These are phyloP conservation scores for Neofusicoccum laricinum DNA, from an alignment of 2,329 filamentous ascomycete species.

Conservation along the genomic window DNA sequence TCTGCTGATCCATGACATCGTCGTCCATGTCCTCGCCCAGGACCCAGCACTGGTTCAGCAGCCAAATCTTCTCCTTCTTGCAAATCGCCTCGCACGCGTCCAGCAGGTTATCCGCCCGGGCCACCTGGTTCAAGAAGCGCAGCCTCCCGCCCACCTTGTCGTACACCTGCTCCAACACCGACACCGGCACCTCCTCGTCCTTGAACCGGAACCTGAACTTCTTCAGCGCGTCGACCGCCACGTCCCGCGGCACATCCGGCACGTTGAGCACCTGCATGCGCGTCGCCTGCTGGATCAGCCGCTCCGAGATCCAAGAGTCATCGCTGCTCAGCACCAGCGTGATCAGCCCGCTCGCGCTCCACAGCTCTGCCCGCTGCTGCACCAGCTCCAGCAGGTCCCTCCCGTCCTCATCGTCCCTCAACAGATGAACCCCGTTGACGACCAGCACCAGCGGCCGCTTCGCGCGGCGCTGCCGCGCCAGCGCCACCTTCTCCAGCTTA, in stretches of 20 bases:
- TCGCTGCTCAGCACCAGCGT: slow-evolving; percentile 88
- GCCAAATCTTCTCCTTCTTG: slow-evolving; percentile 65
- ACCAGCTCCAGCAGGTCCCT: slow-evolving; percentile 82
- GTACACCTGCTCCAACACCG: slow-evolving; percentile 69
- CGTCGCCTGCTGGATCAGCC: slow-evolving; percentile 79
- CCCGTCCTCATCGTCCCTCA: slow-evolving; percentile 81
- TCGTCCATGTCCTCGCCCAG: slow-evolving; percentile 73
- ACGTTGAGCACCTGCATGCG: slow-evolving; percentile 85
- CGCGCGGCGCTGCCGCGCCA: slow-evolving; percentile 58
- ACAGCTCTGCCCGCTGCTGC: slow-evolving; percentile 85
- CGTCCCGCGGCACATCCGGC: slow-evolving; percentile 69
- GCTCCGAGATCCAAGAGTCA: slow-evolving; percentile 93
- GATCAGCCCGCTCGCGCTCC: slow-evolving; percentile 80
- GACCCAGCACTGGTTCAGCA: slow-evolving; percentile 68
- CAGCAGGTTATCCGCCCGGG: slow-evolving; percentile 73
- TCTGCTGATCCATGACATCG: slow-evolving; percentile 91
- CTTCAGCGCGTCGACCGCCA: slow-evolving; percentile 68
- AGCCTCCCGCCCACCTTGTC: slow-evolving; percentile 78
- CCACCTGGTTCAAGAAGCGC: slow-evolving; percentile 77
- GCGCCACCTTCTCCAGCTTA: slow-evolving; percentile 86
- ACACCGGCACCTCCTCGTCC: slow-evolving; percentile 51
- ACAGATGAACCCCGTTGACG: slow-evolving; percentile 81
- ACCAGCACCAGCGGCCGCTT: slow-evolving; percentile 73
- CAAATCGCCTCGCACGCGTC: slow-evolving; percentile 66
- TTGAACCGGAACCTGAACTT: slow-evolving; percentile 72